phyloP scores from a whole-genome alignment of 495 filamentous ascomycete species.

The Talaromyces stipitatus region DNA sequence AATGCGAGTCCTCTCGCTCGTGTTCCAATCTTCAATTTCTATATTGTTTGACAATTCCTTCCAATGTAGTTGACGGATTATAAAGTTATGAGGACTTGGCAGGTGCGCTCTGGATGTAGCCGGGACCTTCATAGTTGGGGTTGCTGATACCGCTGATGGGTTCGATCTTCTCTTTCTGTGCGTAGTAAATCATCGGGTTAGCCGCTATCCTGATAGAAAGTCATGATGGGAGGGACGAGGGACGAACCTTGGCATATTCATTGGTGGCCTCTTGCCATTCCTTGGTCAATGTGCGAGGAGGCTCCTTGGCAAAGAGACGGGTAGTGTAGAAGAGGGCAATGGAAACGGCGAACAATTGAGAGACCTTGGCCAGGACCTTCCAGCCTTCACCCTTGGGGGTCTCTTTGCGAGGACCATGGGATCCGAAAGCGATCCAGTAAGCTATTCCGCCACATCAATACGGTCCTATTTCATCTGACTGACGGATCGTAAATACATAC shows the following conservation, averaged over 20 bases:
- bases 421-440: slow-evolving; percentile 97
- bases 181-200: slow-evolving; percentile 10
- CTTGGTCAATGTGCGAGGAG: slow-evolving; percentile 83
- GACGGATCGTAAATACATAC: slow-evolving; percentile 49
- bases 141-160: slow-evolving; percentile 81
- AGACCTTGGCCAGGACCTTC: slow-evolving; percentile 65
- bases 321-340: slow-evolving; percentile 58
- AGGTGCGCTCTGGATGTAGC: slow-evolving; percentile 69
- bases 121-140: slow-evolving; percentile 72
- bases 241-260: slow-evolving; percentile 77
- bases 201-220: slow-evolving; percentile 3
- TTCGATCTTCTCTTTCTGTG: slow-evolving; percentile 75
- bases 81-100: slow-evolving; percentile 6
- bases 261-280: slow-evolving; percentile 91
- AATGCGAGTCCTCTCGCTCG: neutral
- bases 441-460: no score
- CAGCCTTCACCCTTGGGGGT: slow-evolving; percentile 74
- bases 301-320: slow-evolving; percentile 55
- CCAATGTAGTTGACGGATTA: neutral
- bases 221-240: slow-evolving; percentile 2
- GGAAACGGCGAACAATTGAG: slow-evolving; percentile 49
- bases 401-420: slow-evolving; percentile 81
- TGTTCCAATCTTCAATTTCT: neutral
- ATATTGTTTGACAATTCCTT: neutral
- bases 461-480: no score